Evolutionary conservation across 352 stramenopile species (phyloP).

Genomic region (Phytophthora rubi): DNA sequence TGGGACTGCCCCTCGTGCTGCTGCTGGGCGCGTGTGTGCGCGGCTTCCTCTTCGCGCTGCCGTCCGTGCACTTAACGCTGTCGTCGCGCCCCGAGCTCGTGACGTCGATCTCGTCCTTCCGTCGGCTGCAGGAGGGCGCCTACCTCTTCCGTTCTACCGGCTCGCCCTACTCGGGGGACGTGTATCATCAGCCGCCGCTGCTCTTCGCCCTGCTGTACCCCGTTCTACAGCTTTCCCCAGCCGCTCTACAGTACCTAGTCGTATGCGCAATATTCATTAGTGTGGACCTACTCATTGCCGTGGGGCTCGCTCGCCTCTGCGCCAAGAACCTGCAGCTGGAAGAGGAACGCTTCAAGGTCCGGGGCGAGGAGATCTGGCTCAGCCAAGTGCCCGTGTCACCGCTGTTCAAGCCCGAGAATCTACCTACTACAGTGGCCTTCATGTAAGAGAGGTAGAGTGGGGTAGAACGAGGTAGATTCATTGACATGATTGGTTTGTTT

Average conservation of each 20-base stretch:
- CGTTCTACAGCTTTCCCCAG: slow-evolving; percentile 36
- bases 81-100: slow-evolving; percentile 67
- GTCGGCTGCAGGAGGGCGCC: slow-evolving; percentile 62
- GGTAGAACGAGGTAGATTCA: neutral
- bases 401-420: slow-evolving; percentile 52
- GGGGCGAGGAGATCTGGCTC: slow-evolving; percentile 72
- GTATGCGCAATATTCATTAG: slow-evolving; percentile 52
- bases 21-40: slow-evolving; percentile 47
- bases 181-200: slow-evolving; percentile 85
- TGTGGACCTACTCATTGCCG: slow-evolving; percentile 62
- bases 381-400: slow-evolving; percentile 75
- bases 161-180: slow-evolving; percentile 77
- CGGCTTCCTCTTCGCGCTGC: slow-evolving; percentile 42
- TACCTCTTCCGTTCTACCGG: slow-evolving; percentile 55
- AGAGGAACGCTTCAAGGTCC: slow-evolving; percentile 49
- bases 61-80: slow-evolving; percentile 46
- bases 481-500: neutral
- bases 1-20: slow-evolving; percentile 22
- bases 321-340: slow-evolving; percentile 48
- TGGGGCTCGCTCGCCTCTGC: slow-evolving; percentile 67
- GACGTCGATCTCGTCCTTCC: slow-evolving; percentile 68
- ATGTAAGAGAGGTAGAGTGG: slow-evolving; percentile 38
- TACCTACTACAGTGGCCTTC: slow-evolving; percentile 56
- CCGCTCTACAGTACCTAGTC: slow-evolving; percentile 34
- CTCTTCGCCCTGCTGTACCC: slow-evolving; percentile 75